Evolutionary conservation across 257 asterid species (phyloP), one percentile per base, ranked within the genome.

Genomic region (Ophiorrhiza pumila): DNA sequence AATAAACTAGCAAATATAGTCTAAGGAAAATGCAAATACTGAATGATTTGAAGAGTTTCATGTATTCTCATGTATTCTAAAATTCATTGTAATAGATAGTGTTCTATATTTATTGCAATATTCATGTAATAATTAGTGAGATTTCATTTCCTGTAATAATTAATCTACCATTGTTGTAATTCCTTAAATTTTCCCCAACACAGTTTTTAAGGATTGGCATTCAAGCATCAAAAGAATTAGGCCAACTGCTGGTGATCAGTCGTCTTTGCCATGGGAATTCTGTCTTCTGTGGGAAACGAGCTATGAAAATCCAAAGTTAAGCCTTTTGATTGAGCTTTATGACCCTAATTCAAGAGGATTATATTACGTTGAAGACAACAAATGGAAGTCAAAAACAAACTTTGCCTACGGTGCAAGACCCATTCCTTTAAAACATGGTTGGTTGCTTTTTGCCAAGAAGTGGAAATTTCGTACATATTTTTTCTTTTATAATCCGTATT

Each of bases 381-480:
- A 39, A 3, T 37, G 68, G 49, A n/a, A 41, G 17, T 35, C 31
- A 11, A 63, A 39, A 39, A 7, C 15, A 20, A 35, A 39, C 5
- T 15, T 63, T 1, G 49, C 49, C 47, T 63, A 18, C 17, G 49
- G 47, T 20, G 43, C 49, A 15, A 0, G 15, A 1, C 49, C 46
- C 22, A 18, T 15, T 63, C 31, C 50, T 3, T 43, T 4, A 18
- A 37, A 20, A n/a, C 31, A 63, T 63, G 68, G 68, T 39, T 63
- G 49, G 68, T 39, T 63, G 15, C 68, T 35, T 43, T 63, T 63
- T 7, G 68, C 65, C 27, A 59, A 59, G 65, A 59, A 59, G 65
- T 59, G 2, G n/a, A 29, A 23, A 7, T 59, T 22, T n/a, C 29
- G 31, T 41, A 29, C n/a, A 22, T 14, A 27, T 32, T 59, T 59